Evolutionary conservation across 2,329 filamentous ascomycete species (phyloP).

Genomic region (Colletotrichum cuscutae): DNA sequence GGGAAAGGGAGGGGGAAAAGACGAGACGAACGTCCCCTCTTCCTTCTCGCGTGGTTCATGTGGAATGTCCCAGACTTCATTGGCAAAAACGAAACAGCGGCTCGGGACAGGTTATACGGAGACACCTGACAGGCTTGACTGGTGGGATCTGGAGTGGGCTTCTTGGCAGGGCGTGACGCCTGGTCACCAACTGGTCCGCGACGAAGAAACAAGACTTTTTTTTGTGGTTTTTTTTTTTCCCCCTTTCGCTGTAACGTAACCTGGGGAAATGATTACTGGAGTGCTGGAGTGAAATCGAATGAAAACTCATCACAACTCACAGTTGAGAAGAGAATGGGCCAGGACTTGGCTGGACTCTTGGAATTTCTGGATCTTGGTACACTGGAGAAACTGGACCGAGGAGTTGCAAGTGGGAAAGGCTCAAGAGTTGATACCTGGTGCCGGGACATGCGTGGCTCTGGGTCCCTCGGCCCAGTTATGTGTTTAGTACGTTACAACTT

Average conservation of each 20-base stretch:
- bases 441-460: background rate
- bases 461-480: constrained; percentile 14
- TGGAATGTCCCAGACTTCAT: background rate
- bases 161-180: constrained; percentile 13
- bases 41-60: background rate
- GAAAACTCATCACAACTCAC: background rate
- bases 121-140: background rate
- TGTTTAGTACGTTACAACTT: background rate
- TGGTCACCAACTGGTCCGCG: constrained; percentile 1
- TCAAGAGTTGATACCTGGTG: background rate
- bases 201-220: background rate
- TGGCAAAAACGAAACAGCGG: background rate
- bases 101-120: background rate
- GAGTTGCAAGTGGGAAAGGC: background rate
- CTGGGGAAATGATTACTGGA: background rate
- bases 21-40: no score
- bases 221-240: background rate
- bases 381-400: background rate
- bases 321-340: background rate
- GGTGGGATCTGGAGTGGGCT: background rate
- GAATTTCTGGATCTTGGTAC: background rate
- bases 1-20: no score
- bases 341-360: background rate
- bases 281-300: background rate
- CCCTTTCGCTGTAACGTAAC: background rate